Evolutionary conservation across 805 yeast genomes (phyloP), one percentile per base, ranked within the genome.

Genomic region (Peterozyma toletana): DNA sequence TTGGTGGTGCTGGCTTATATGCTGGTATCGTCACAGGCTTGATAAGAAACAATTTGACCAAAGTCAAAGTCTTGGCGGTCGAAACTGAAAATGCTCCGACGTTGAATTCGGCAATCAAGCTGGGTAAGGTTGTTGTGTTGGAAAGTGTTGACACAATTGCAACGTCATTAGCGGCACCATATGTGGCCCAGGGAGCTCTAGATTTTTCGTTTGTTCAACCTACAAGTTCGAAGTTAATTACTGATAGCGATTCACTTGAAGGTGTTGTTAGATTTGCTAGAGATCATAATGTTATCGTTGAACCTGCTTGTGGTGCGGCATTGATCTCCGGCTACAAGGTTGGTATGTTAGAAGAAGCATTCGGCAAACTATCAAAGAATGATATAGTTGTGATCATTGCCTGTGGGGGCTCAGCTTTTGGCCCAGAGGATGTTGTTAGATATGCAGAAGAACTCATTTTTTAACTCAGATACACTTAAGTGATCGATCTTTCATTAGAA

Each of bases 251-350:
- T 35, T 81, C 86, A 0, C 68, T 81, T 0, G 58, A 58, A 13
- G 77, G 83, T 0, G 70, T 81, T 40, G 53, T 77, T 21, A 63
- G 59, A 37, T 78, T 71, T 51, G 74, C 78, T 6, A 54, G 66
- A 2, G 78, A 77, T 45, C 77, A 67, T 48, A 73, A 74, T 44
- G 62, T 66, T 38, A 60, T 77, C 18, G 75, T 80, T 0, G 88
- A 83, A 56, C 87, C 87, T 0, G 88, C 88, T 1, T 83, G 88
- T 58, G 87, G 87, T 3, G 85, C 85, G 2, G 77, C 86, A 0
- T 56, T 83, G 29, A 71, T 81, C 17, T 67, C 78, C 15, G 72
- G 70, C n/a, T 74, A 70, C 51, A 55, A 68, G 38, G 59, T 61
- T 11, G 59, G 55, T 4, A 44, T 62, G 17, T 47, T 71, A 34